Base-by-base conservation (phyloP, 768 basidiomycete genomes). In the Mycena olivaceomarginata region DNA sequence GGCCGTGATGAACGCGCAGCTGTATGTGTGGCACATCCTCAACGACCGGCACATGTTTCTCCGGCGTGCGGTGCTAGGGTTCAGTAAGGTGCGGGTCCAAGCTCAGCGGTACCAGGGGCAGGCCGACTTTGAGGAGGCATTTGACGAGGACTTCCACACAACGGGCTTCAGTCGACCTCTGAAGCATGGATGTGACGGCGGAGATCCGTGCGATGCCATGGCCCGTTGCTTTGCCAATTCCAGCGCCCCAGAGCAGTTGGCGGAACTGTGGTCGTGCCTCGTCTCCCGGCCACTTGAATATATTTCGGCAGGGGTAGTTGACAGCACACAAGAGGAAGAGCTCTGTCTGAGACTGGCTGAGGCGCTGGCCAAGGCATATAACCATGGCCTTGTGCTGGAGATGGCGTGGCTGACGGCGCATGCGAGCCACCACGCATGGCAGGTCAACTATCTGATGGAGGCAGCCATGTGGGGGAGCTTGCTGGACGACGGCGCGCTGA, bases 391-490 rank as follows among this genome's bases (percentile, higher is more conserved):
- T 31, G 67, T 74, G 43, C 66, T 43, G 45, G 73, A 74, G 40
- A 41, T 74, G 45, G 66, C 67, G n/a, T 74, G 73, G 73, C 22
- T 74, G 45, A 22, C 60, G 57, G 66, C 66, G 45, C 73, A 74
- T 45, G 73, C 73, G 57, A 68, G 16, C 43, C 73, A 74, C 39
- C 73, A 74, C 56, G 45, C 66, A 12, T 74, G 73, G 73, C 73
- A 74, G 67, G 67, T 74, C n/a, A 74, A 74, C 39, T 68, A 74
- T 59, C 59, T 74, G 67, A 62, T 62, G 31, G 73, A 74, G 73
- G 73, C 73, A 45, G 73, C 73, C 39, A 74, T 74, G 73, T 74
- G 56, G 56, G 73, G 73, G 25, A 74, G 73, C 67, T 67, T 74
- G 37, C 67, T 74, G 56, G 73, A 74, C 37, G 67, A 68, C 37